Conservation (phyloP, 2,329 filamentous ascomycete species). For the Trichophyton verrucosum region DNA sequence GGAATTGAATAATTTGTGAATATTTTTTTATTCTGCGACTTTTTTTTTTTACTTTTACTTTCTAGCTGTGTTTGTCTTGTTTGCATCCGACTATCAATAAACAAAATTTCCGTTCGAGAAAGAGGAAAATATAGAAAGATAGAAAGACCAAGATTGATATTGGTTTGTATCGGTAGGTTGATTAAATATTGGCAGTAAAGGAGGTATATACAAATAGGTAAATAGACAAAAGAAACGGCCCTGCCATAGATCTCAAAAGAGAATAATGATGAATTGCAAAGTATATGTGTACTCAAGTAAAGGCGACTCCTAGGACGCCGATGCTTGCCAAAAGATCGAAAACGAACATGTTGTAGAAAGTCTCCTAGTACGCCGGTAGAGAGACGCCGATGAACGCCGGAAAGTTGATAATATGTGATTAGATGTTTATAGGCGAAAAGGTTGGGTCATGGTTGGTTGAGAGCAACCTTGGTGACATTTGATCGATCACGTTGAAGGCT, state of each 20-base stretch:
- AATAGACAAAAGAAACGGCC: neutral
- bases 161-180: neutral
- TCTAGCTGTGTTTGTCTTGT: neutral
- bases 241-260: neutral
- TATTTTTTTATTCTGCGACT: neutral
- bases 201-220: neutral
- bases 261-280: neutral
- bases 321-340: constrained; percentile 1
- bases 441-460: neutral
- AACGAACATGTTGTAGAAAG: neutral
- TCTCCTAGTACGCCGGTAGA: neutral
- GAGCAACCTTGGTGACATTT: neutral
- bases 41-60: neutral
- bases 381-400: neutral
- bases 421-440: neutral
- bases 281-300: neutral
- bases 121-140: too few relatives aligned
- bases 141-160: neutral
- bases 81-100: neutral
- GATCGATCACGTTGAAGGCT: too few relatives aligned
- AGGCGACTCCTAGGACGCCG: constrained; percentile 4
- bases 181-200: too few relatives aligned
- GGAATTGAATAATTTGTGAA: neutral
- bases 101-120: neutral
- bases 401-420: neutral